Conservation (phyloP, 306 rosid species). For the Cicer chorassanicum region DNA sequence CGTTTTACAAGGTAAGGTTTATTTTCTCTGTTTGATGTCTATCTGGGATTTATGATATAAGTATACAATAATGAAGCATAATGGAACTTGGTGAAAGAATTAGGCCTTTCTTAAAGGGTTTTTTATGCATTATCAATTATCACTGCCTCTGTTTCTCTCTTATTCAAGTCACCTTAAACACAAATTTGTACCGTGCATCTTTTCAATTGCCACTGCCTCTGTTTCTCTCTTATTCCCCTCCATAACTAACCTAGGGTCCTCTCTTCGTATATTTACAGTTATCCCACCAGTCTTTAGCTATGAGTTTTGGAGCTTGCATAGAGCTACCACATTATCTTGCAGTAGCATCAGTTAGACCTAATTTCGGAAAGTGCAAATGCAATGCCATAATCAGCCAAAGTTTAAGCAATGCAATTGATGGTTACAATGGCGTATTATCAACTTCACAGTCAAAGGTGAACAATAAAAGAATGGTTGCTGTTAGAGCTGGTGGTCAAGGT, state of each 20-base stretch:
- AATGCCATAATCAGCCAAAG: not conserved
- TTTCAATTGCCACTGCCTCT: too few relatives aligned
- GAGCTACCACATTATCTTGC: constrained; percentile 41
- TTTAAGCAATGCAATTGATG: not conserved
- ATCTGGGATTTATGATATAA: too few relatives aligned
- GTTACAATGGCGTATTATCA: constrained; percentile 33
- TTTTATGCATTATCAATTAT: too few relatives aligned
- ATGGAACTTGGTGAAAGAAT: too few relatives aligned
- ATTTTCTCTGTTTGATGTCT: too few relatives aligned
- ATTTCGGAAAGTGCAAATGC: constrained; percentile 5
- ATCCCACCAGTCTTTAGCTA: not conserved
- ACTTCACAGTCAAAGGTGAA: constrained; percentile 30
- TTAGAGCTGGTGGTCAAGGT: constrained; percentile 41
- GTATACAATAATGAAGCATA: too few relatives aligned
- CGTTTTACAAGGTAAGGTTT: too few relatives aligned
- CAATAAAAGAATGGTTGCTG: constrained; percentile 20
- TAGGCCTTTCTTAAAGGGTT: too few relatives aligned
- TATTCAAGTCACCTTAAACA: too few relatives aligned
- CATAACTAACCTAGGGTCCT: not conserved
- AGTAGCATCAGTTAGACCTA: constrained; percentile 35
- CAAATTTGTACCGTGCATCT: too few relatives aligned
- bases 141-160: too few relatives aligned
- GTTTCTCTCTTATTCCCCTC: not conserved
- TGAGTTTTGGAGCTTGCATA: constrained; percentile 37
- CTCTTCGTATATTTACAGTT: not conserved